Evolutionary conservation across 805 yeast genomes (phyloP).

Genomic region (Ogataea methylovora): DNA sequence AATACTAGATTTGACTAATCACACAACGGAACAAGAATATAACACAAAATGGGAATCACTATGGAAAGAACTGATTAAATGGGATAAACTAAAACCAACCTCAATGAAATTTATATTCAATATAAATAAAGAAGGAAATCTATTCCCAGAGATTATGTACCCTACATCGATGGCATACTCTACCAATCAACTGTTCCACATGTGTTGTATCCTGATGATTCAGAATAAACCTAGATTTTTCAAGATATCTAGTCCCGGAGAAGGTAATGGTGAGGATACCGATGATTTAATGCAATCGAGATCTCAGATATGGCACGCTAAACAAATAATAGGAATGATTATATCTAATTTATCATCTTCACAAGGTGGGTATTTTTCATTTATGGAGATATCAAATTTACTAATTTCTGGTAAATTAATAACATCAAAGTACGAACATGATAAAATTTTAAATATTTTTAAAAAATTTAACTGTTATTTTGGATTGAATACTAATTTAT

Average conservation of each 20-base stretch:
- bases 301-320: constrained; percentile 33
- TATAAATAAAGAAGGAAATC: constrained; percentile 13
- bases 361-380: too few species aligned
- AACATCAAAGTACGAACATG: constrained; percentile 18
- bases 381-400: too few species aligned
- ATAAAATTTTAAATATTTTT: constrained; percentile 13
- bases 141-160: constrained; percentile 30
- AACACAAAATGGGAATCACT: constrained; percentile 30
- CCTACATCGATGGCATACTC: constrained; percentile 30
- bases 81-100: constrained; percentile 30
- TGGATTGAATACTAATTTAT: constrained; percentile 15
- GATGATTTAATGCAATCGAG: constrained; percentile 3
- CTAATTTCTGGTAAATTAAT: constrained; percentile 20
- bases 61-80: constrained; percentile 31
- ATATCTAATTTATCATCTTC: constrained; percentile 12
- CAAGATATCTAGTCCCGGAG: constrained; percentile 8
- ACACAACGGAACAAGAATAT: too few species aligned
- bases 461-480: constrained; percentile 15
- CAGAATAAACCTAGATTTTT: constrained; percentile 31
- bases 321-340: constrained; percentile 28
- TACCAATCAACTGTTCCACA: constrained; percentile 31
- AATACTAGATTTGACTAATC: too few species aligned
- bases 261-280: background rate
- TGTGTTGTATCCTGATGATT: constrained; percentile 29
- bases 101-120: constrained; percentile 27